Base-by-base conservation (phyloP, 441 rosid species). In the Adansonia grandidieri region DNA sequence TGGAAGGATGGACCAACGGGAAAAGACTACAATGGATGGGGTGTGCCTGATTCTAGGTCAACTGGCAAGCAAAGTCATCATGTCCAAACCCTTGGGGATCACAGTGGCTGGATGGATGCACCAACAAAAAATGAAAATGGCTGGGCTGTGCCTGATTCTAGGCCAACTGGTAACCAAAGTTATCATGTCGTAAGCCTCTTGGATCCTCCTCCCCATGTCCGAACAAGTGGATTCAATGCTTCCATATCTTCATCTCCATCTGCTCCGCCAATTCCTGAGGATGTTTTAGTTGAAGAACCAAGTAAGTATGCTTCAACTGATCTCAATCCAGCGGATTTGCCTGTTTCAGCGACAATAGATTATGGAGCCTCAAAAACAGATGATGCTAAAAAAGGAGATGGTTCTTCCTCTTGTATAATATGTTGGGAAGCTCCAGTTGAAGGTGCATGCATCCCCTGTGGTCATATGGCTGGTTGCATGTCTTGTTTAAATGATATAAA, bases 401-500 rank as follows among this genome's bases (percentile, higher is more conserved):
- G 57, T 53, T 84, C 86, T 73, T 84, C 90, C 44, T 83, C 84
- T 1, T 91, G 94, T 66, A 74, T 86, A 51, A 84, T 91, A 80
- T 91, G 95, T 78, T 88, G 90, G 92, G 92, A 89, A 79, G 89
- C 89, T 76, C 90, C 90, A 0, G 66, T 86, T 24, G 81, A 91
- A 78, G 92, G 91, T 64, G 95, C 92, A 1, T 91, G 90, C 69
- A 79, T 87, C 37, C 95, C 92, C 4, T 91, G 95, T 0, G 95
- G 95, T 78, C 95, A 91, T 82, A 91, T 91, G 95, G 90, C 89
- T 3, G 91, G 92, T 54, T 91, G 92, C 81, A 88, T 89, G 89
- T 73, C 86, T 51, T 91, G 92, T 82, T 72, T 91, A 82, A 84
- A 58, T 5, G 86, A 89, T 78, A 85, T 91, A 75, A 84, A 85